Base-by-base conservation (phyloP, 768 basidiomycete species). In the Psilocybe cubensis region DNA sequence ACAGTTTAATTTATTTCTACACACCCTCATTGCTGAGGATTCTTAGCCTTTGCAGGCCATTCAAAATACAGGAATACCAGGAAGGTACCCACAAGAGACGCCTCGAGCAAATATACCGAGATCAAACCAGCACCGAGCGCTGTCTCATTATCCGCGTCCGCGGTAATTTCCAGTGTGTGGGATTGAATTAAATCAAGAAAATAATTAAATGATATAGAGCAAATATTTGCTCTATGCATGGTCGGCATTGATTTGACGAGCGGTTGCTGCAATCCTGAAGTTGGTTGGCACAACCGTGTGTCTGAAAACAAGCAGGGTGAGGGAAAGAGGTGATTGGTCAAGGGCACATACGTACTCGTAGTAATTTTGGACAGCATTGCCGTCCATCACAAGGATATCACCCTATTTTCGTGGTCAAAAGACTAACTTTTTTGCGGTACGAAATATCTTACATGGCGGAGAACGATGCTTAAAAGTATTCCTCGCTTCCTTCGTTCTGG, bases 191-290 rank as follows among this genome's bases (percentile, higher is more conserved):
- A 57, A 53, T 35, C 23, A 45, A 27, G 18, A 20, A 47, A 59
- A 52, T 38, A 54, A 55, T 51, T 24, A 53, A 29, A 56, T 55
- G 45, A 38, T 45, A 29, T 18, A 33, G 43, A 31, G 21, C 18
- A 40, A 52, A 40, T 18, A 44, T 43, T 48, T n/a, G n/a, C n/a
- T n/a, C 54, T 51, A 62, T 58, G 50, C 42, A 52, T 68, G 65
- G 27, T 63, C 64, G 52, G 72, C 66, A 56, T 74, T 73, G 63
- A 92, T 92, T 56, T 71, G 79, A 41, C 91, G 83, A 38, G 91
- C 91, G 11, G 91, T 92, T 3, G 91, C 91, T 25, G 89, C 90
- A 60, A 92, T 89, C 2, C 91, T 82, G 68, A 92, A 89, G 66
- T 88, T 86, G 53, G 79, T 77, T 10, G 91, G 91, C 56, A 88